Base-by-base conservation (phyloP, 139 green algal species). In the Nannochloris sp. region DNA sequence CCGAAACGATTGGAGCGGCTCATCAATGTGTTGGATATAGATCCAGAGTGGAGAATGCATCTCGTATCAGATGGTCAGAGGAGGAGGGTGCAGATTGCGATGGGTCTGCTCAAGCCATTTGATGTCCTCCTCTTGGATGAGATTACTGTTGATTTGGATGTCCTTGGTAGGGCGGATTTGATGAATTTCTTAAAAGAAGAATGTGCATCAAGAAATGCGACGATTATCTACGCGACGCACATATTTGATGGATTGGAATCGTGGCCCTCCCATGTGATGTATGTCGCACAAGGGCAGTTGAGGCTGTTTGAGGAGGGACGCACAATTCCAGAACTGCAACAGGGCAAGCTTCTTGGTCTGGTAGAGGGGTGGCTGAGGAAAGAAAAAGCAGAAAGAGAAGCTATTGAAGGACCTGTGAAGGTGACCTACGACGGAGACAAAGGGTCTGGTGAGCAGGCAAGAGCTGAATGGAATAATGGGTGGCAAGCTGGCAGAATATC, bases 221-320 rank as follows among this genome's bases (percentile, higher is more conserved):
- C 83, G 24, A 84, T 96, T 64, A 76, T 98, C 21, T 97, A 98
- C 72, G 93, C 93, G 23, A 99, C 93, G 10, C 93, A 99, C 75
- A 99, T 99, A 60, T 97, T 98, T 69, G 93, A 99, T 66, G 93
- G 93, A 19, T 75, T 99, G 15, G 86, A 97, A 72, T 70, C 61
- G 18, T 99, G 93, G 93, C 88, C 89, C 5, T 93, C 81, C 8
- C 93, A 99, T 58, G 10, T 98, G 1, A 85, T 89, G 44, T 97
- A 94, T 64, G 70, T 96, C 9, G 79, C 84, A 8, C 57, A 72
- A 8, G 92, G 92, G 37, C 21, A 73, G 55, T 62, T 93, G 49
- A 48, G 75, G 48, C 54, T 72, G 53, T 75, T 76, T 51, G 64
- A 73, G 61, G 56, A 44, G n/a, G 68, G 71, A 0, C 15, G 64